Evolutionary conservation across 2,329 filamentous ascomycete species (phyloP), one percentile per base, ranked within the genome.

Genomic region (Paramyrothecium roridum): DNA sequence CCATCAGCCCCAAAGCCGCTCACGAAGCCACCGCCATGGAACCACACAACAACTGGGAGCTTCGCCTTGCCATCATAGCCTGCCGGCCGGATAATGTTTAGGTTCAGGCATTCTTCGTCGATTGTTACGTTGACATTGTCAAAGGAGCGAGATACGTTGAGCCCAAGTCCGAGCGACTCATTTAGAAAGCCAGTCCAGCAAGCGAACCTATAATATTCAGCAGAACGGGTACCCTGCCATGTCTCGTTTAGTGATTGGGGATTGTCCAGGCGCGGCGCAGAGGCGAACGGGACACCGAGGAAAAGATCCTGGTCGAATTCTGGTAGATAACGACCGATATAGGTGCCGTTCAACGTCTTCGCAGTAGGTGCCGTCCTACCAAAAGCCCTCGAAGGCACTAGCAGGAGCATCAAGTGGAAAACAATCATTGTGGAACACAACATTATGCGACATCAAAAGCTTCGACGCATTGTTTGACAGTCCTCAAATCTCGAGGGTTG

Each of bases 31-130:
- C 71, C 70, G 43, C 78, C 78, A n/a, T n/a, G n/a, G 60, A 86
- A 80, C 26, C 86, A 84, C 82, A 83, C 87, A 0, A 86, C 74
- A 16, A 73, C 76, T 8, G 86, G 80, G 0, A 84, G 84, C 2
- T 87, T 72, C 17, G 72, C 74, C 22, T 70, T 70, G 22, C 65
- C 64, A 48, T 74, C 19, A 8, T 54, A 50, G 3, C 64, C 63
- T 8, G 60, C 50, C 3, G 64, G 64, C 12, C 63, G 63, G 8
- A 66, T 58, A 22, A 66, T 57, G 22, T 66, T 66, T 19, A 66
- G 57, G 10, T 59, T 66, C 56, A 66, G 43, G 52, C 64, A 66
- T 21, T 66, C 63, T 53, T 66, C 64, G 16, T 37, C 33, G 33
- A 37, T 37, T 10, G 33, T 37, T 10, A 37, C 33, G 16, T 37